phyloP scores from a whole-genome alignment of 2,329 filamentous ascomycete genomes.

The Amauroascus verrucosus region DNA sequence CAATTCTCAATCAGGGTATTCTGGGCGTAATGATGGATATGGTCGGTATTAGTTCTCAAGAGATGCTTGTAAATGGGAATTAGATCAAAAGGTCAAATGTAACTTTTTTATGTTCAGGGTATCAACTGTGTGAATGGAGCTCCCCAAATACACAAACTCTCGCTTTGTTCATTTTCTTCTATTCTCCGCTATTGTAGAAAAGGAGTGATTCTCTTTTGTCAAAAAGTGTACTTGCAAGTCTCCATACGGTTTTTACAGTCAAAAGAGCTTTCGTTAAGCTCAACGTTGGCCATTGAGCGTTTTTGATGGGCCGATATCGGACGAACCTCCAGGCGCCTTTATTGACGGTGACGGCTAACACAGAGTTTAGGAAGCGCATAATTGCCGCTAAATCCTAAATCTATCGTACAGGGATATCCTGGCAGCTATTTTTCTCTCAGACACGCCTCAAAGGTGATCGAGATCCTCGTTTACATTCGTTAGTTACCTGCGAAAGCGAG shows the following conservation, averaged over 20 bases:
- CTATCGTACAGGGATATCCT: no score
- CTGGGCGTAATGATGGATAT: slow-evolving; percentile 30
- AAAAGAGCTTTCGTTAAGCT: no score
- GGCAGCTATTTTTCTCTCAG: no score
- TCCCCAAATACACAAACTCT: no score
- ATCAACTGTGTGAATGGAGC: not conserved
- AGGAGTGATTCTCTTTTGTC: no score
- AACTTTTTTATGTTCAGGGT: not conserved
- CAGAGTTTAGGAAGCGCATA: not conserved
- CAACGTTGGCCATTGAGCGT: no score
- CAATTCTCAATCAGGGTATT: slow-evolving; percentile 14
- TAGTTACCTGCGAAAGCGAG: not conserved
- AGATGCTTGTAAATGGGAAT: not conserved
- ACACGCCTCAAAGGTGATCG: no score
- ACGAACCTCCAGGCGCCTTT: not conserved
- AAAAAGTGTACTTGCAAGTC: no score
- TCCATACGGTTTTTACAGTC: no score
- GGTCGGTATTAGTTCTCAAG: slow-evolving; percentile 26
- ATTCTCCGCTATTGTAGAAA: no score
- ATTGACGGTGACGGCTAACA: not conserved
- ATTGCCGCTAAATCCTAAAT: not conserved
- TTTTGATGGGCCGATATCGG: not conserved
- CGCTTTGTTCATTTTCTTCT: no score
- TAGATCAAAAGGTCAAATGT: not conserved
- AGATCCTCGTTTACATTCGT: no score